A percentile compares a stretch with the other conserved stretches of the same genome.
Conservation (phyloP, 2,329 filamentous ascomycete species). For the Fusarium cicatricum region DNA sequence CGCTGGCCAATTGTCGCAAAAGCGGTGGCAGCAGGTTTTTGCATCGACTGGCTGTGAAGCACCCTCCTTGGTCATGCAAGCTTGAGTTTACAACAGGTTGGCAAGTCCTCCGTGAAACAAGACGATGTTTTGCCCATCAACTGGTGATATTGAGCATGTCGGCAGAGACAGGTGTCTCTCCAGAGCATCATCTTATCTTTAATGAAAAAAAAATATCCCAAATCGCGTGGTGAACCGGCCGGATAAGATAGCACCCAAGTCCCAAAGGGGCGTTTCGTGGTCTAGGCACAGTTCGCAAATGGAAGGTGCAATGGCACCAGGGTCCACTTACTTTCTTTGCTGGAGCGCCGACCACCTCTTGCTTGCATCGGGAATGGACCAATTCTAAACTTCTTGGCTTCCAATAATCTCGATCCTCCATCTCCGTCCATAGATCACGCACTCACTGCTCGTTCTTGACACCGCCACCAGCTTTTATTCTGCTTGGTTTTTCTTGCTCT, state of each 20-base stretch:
- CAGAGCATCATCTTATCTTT: no score
- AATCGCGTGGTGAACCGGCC: background rate
- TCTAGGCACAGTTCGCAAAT: constrained; percentile 14
- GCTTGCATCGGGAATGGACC: constrained; percentile 22
- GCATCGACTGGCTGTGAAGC: background rate
- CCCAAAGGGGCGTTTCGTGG: background rate
- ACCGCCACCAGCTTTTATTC: background rate
- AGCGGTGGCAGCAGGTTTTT: constrained; percentile 1
- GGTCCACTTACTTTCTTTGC: constrained; percentile 9
- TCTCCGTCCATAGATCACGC: background rate
- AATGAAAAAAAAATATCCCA: background rate
- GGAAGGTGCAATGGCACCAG: constrained; percentile 18
- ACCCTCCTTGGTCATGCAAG: background rate
- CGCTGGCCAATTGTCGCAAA: constrained; percentile 18
- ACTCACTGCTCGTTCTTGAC: constrained; percentile 11
- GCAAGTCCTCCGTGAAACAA: background rate
- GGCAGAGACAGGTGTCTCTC: no score
- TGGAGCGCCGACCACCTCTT: constrained; percentile 25
- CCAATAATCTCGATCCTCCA: background rate
- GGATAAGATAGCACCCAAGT: background rate
- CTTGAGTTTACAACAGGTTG: background rate
- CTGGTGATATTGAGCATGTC: background rate
- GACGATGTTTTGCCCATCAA: background rate
- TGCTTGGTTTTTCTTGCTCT: background rate
- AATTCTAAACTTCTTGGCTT: background rate